Percentiles rank a stretch among this genome's conserved stretches.
Evolutionary conservation across 1,139 yeast species (phyloP).

Genomic region (Nakaseomyces sp.): DNA sequence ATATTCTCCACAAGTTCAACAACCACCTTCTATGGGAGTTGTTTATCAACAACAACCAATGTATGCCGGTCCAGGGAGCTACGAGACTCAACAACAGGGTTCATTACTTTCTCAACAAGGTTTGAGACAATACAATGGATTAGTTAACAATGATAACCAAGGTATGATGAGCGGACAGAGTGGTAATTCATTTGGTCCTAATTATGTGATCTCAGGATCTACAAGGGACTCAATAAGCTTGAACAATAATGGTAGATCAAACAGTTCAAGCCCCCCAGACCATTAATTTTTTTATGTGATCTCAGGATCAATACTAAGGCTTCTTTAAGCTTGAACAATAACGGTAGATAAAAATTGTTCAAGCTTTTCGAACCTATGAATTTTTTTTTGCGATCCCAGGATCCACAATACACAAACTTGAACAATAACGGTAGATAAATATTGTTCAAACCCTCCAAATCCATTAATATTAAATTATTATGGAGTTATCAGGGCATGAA

Average conservation of each 20-base stretch:
- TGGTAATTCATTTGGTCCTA: not conserved
- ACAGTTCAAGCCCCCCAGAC: not conserved
- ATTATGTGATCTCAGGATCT: not conserved
- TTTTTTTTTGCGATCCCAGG: too few relatives aligned
- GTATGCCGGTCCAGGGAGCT: not conserved
- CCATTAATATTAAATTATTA: too few relatives aligned
- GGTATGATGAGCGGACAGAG: not conserved
- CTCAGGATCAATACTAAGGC: too few relatives aligned
- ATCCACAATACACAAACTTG: too few relatives aligned
- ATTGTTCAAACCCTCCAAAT: too few relatives aligned
- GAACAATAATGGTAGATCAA: constrained; percentile 1
- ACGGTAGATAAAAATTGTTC: too few relatives aligned
- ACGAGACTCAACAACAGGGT: not conserved
- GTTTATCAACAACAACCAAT: not conserved
- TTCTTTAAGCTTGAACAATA: too few relatives aligned
- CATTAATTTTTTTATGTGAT: not conserved
- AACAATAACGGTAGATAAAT: too few relatives aligned
- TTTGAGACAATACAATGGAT: not conserved
- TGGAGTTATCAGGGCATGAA: too few relatives aligned
- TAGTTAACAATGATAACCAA: not conserved
- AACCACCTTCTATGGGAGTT: not conserved
- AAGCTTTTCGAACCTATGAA: too few relatives aligned
- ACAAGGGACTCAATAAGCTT: not conserved
- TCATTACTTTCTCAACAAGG: not conserved
- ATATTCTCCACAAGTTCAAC: not conserved